Evolutionary conservation across 2,329 filamentous ascomycete species (phyloP).

Genomic region (Fusarium ambrosium): DNA sequence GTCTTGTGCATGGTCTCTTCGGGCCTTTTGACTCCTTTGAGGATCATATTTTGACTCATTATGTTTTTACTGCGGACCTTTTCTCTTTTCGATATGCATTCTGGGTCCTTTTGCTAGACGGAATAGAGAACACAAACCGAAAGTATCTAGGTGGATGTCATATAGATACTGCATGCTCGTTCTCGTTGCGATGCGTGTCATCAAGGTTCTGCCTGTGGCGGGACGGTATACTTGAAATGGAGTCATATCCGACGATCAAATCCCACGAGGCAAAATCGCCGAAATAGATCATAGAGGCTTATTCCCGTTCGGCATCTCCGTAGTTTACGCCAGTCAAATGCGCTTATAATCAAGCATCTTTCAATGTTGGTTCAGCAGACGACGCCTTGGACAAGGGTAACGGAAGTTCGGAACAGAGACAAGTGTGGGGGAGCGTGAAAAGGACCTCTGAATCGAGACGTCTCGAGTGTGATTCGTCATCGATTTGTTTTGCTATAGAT

Average conservation of each 20-base stretch:
- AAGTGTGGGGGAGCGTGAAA: not conserved
- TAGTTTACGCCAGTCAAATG: not conserved
- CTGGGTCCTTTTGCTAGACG: not conserved
- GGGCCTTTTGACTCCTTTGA: not conserved
- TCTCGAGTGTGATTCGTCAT: not conserved
- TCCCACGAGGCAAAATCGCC: not conserved
- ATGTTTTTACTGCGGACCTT: not conserved
- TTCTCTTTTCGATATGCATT: not conserved
- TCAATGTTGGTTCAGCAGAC: not conserved
- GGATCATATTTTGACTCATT: not conserved
- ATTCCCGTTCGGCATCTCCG: conserved; percentile 2
- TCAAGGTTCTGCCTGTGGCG: not conserved
- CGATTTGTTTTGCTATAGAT: not conserved
- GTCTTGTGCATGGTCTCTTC: not conserved
- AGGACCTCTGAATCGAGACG: not conserved
- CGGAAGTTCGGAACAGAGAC: not conserved
- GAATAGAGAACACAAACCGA: too few species aligned
- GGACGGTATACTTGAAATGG: not conserved
- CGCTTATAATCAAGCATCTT: conserved; percentile 3
- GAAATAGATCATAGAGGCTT: not conserved
- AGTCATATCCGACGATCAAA: not conserved
- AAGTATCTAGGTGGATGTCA: not conserved
- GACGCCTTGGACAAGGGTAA: not conserved
- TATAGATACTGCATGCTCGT: not conserved
- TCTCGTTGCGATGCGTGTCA: not conserved